Base-by-base conservation (phyloP, 2,329 filamentous ascomycete species). In the Rosellinia necatrix region DNA sequence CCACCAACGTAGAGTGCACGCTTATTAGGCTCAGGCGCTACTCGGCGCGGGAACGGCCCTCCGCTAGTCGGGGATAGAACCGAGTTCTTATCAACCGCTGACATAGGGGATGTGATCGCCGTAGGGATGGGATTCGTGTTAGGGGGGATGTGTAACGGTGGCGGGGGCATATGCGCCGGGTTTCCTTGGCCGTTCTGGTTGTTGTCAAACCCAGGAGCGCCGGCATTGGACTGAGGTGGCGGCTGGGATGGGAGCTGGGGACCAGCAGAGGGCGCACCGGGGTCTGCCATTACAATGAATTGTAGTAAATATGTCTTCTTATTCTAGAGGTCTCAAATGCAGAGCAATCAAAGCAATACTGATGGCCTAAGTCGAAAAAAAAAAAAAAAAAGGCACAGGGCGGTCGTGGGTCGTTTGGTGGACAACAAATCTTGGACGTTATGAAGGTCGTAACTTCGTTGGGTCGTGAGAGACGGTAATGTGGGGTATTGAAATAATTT, bases 11-110 rank as follows among this genome's bases (percentile, higher is more conserved):
- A 99, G 60, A 99, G 80, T 55, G 94, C 94, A 71, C 94, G 86
- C 85, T 99, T 99, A 81, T 99, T 99, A 62, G 94, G 94, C 80
- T 99, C 94, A 53, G 94, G 94, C 49, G 94, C 94, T 59, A 92
- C 90, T 71, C 94, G 92, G 68, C 94, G 89, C 50, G 90, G 85
- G 71, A 91, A 94, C 61, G 88, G 88, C 59, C 87, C 90, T 59
- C 87, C 87, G 68, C 88, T 92, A 69, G 87, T 89, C 9, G 94
- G 92, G 51, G 94, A 97, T 82, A 94, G 87, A 71, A 96, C 84
- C 56, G 79, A 81, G 60, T 76, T 78, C 60, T 79, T 86, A 44
- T 79, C 80, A 48, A 70, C 71, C 37, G 82, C 87, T 43, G 88
- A 89, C 84, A 92, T 86, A 42, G 92, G 92, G 56, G 91, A 96